These are phyloP conservation scores for Saxophila tyrrhenica DNA, from an alignment of 495 filamentous ascomycete species.

Conservation along the genomic window DNA sequence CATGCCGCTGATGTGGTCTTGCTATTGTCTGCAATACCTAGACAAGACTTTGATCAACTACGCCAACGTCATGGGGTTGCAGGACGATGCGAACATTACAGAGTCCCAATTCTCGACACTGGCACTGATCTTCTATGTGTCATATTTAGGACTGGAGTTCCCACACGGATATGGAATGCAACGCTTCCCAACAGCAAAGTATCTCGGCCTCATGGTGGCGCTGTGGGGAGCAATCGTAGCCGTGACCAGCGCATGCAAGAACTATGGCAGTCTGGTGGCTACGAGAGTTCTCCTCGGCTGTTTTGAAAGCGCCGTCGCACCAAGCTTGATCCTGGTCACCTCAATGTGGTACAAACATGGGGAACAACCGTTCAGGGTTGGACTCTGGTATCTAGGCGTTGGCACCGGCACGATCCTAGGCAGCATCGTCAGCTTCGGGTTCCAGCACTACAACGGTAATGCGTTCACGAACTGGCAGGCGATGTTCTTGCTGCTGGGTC, in stretches of 20 bases:
- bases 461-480: background rate
- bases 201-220: background rate
- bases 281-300: background rate
- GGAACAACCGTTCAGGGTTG: background rate
- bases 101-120: background rate
- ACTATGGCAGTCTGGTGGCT: background rate
- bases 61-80: background rate
- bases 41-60: constrained; percentile 21
- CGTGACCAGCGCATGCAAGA: background rate
- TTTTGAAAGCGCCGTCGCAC: background rate
- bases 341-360: constrained; percentile 8
- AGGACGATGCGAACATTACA: background rate
- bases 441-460: no score
- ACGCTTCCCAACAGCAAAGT: background rate
- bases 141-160: background rate
- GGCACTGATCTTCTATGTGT: background rate
- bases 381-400: background rate
- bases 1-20: constrained; percentile 21
- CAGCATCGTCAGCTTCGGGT: background rate
- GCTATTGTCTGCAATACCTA: constrained; percentile 22
- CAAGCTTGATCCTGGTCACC: constrained; percentile 6
- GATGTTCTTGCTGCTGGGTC: background rate
- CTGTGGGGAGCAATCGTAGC: background rate
- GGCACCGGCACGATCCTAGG: background rate
- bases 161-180: background rate